These are phyloP conservation scores for Sugiyamaella grinbergsii DNA, from an alignment of 1,139 yeast genomes.

Conservation along the genomic window DNA sequence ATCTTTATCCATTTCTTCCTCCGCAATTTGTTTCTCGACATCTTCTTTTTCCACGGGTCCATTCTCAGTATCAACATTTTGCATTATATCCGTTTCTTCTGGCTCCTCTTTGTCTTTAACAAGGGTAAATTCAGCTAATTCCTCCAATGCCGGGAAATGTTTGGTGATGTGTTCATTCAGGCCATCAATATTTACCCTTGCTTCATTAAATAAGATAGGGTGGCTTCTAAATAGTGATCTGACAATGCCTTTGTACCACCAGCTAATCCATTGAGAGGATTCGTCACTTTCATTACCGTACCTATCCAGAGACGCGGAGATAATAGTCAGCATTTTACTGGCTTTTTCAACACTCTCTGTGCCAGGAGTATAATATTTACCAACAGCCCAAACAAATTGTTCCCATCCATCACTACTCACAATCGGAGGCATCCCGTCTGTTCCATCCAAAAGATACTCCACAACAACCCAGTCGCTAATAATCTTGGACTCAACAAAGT, in stretches of 20 bases:
- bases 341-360: slow-evolving; percentile 6
- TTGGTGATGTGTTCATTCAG: slow-evolving; percentile 1
- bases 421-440: slow-evolving; percentile 15
- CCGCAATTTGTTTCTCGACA: too few relatives aligned
- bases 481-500: slow-evolving; percentile 51
- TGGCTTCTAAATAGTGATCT: slow-evolving; percentile 23
- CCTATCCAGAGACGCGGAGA: slow-evolving; percentile 3
- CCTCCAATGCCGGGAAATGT: slow-evolving; percentile 7
- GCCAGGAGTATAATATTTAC: slow-evolving; percentile 11
- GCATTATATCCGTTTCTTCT: background rate
- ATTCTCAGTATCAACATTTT: background rate
- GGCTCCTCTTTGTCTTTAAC: background rate
- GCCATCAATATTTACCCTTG: background rate
- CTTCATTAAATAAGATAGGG: slow-evolving; percentile 5
- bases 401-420: slow-evolving; percentile 35
- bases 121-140: slow-evolving; percentile 6
- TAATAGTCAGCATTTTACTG: background rate
- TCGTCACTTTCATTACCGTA: slow-evolving; percentile 5
- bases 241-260: slow-evolving; percentile 27
- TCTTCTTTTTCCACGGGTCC: too few relatives aligned
- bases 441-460: slow-evolving; percentile 22
- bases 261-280: slow-evolving; percentile 21
- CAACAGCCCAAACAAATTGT: slow-evolving; percentile 26
- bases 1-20: slow-evolving; percentile 3
- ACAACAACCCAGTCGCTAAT: slow-evolving; percentile 28